A percentile compares a stretch with the other conserved stretches of the same genome.
These are phyloP conservation scores for Neurospora sp. DNA, from an alignment of 495 filamentous ascomycete genomes.

Conservation along the genomic window DNA sequence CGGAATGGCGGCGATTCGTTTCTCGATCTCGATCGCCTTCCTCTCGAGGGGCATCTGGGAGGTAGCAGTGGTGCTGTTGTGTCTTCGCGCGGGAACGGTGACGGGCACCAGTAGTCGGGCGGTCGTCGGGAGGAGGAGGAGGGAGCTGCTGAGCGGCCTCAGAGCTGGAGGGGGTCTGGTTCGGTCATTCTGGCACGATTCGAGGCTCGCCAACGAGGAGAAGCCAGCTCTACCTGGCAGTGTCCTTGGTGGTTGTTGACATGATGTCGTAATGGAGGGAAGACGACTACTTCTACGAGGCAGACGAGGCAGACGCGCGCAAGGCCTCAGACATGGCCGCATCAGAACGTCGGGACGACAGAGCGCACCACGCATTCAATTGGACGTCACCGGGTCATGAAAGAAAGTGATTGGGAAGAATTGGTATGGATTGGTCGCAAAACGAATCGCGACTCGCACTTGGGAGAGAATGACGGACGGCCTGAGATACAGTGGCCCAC, in stretches of 20 bases:
- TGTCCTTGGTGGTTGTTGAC: background rate
- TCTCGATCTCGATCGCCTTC: constrained; percentile 50
- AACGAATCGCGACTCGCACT: background rate
- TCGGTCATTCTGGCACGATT: background rate
- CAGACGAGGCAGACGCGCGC: constrained; percentile 9
- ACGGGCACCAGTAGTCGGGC: background rate
- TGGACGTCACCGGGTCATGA: constrained; percentile 9
- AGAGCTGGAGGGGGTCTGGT: background rate
- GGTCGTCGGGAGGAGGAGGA: background rate
- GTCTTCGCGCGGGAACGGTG: background rate
- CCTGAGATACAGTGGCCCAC: background rate
- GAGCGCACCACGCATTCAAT: constrained; percentile 21
- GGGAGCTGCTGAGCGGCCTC: background rate
- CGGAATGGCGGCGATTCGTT: constrained; percentile 76
- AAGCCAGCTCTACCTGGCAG: background rate
- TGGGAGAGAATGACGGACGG: background rate
- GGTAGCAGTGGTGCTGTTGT: background rate
- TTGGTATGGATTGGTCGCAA: background rate
- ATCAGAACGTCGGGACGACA: constrained; percentile 16
- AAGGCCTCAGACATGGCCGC: constrained; percentile 20
- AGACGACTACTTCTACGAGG: constrained; percentile 1
- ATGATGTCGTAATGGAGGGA: background rate
- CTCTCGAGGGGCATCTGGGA: constrained; percentile 5
- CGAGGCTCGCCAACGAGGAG: background rate
- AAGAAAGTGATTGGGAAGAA: background rate